Evolutionary conservation across 306 rosid species (phyloP).

Genomic region (Adenanthera pavonina): DNA sequence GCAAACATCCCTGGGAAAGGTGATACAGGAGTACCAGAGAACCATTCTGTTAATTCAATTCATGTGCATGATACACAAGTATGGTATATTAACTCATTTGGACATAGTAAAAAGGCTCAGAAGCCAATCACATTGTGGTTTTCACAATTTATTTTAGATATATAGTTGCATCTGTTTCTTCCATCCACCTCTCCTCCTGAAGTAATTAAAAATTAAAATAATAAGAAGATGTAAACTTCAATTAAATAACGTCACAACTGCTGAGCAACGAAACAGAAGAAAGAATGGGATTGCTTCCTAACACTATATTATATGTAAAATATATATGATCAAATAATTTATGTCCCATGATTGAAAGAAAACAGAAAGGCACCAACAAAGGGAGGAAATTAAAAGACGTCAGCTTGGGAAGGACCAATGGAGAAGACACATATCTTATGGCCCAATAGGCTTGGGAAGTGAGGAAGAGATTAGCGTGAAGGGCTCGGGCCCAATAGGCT

Average conservation of each 20-base stretch:
- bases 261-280: neutral
- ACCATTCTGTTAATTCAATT: conserved; percentile 53
- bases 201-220: neutral
- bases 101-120: conserved; percentile 26
- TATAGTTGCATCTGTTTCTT: neutral
- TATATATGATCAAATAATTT: neutral
- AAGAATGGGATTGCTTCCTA: neutral
- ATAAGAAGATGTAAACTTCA: conserved; percentile 8
- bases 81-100: neutral
- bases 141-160: conserved; percentile 17
- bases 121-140: conserved; percentile 20
- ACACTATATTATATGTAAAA: neutral
- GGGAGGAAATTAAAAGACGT: too few relatives aligned
- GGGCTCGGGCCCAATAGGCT: too few relatives aligned
- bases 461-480: too few relatives aligned
- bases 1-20: conserved; percentile 75
- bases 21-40: conserved; percentile 53
- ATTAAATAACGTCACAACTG: neutral
- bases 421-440: too few relatives aligned
- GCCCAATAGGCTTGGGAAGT: too few relatives aligned
- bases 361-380: too few relatives aligned
- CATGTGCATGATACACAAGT: neutral
- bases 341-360: too few relatives aligned
- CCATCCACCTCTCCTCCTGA: neutral
- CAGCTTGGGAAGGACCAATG: too few relatives aligned